A percentile compares a stretch with the other conserved stretches of the same genome.
Evolutionary conservation across 257 asterid genomes (phyloP).

Genomic region (Gynochthodes officinalis): DNA sequence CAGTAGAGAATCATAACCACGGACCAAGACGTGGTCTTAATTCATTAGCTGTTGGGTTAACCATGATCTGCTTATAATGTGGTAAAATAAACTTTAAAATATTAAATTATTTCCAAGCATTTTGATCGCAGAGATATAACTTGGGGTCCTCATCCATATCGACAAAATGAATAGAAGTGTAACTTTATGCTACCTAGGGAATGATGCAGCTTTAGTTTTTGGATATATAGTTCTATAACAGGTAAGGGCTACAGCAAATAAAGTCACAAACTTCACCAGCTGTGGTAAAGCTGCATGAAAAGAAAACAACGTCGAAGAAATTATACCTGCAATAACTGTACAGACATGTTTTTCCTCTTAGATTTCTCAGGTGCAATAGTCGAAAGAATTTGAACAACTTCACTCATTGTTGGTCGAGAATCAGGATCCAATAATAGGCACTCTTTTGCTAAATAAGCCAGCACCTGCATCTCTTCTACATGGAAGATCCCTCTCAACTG

Average conservation of each 20-base stretch:
- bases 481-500: slow-evolving; percentile 53
- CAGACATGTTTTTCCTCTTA: slow-evolving; percentile 53
- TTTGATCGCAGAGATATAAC: no score
- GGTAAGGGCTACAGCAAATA: neutral
- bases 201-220: neutral
- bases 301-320: neutral
- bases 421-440: slow-evolving; percentile 90
- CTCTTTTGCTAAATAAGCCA: slow-evolving; percentile 94
- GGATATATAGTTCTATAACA: neutral
- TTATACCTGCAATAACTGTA: slow-evolving; percentile 36
- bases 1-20: no score
- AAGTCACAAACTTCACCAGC: neutral
- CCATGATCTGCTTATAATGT: no score
- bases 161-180: no score
- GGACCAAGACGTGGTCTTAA: no score
- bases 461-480: slow-evolving; percentile 91
- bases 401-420: slow-evolving; percentile 88
- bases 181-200: no score
- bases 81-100: no score
- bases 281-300: neutral
- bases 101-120: no score
- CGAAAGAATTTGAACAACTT: slow-evolving; percentile 89
- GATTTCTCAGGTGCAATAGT: slow-evolving; percentile 77
- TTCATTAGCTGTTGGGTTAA: no score
- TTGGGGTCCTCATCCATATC: no score